Base-by-base conservation (phyloP, 345 rosid species). In the Alliaria petiolata region DNA sequence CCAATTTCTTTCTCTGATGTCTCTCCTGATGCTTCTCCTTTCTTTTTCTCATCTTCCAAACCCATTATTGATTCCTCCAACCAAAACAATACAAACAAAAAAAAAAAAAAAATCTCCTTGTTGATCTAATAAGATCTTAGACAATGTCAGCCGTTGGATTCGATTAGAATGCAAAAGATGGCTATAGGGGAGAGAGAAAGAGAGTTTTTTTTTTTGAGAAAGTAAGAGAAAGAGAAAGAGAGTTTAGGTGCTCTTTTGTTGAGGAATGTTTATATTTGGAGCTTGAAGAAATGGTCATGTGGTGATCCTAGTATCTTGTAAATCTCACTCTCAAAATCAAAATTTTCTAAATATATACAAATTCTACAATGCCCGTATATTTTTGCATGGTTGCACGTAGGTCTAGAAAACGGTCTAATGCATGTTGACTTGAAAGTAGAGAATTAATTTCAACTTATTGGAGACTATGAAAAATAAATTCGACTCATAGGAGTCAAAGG, bases 301-400 rank as follows among this genome's bases (percentile, higher is more conserved):
- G 96, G 89, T 82, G 89, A 85, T 89, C 93, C 90, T 83, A 72
- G 69, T 57, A 71, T 77, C 71, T 71, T 75, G 74, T 68, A 60
- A 67, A 43, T 52, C 69, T 44, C 58, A 68, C 44, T 68, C 43
- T 52, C 28, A 16, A 67, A 68, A 43, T 75, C 50, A 67, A 44
- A 34, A 52, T n/a, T 67, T 38, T 42, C 70, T 75, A 60, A 60
- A 60, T 67, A 60, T 61, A 54, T 52, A 33, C 6, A n/a, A 50
- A 59, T 26, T 75, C 62, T 51, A 43, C 47, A 67, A 59, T 50
- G 73, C 72, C 50, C 16, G 42, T 60, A 67, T 11, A 35, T 19
- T 22, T 49, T 20, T 72, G 35, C 35, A 57, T 57, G 62, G 62
- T 15, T 64, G 45, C 52, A 55, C 65, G 50, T 22, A 22, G 2